These are phyloP conservation scores for Hordeum vulgare DNA, from an alignment of 176 grass and related monocot genomes.

Conservation along the genomic window DNA sequence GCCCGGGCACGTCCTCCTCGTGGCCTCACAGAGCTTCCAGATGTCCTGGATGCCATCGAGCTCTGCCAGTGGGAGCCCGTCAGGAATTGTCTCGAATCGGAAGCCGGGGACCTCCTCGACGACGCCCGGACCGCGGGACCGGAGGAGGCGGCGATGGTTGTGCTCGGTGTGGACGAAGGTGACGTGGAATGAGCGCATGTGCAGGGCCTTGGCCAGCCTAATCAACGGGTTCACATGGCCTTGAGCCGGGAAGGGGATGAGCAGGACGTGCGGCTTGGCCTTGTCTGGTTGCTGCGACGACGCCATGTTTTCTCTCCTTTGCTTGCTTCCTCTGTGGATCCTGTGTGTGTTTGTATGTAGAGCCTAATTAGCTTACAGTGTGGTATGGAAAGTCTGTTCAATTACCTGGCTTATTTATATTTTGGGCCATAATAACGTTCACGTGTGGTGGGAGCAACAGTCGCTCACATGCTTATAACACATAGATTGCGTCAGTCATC, in stretches of 20 bases:
- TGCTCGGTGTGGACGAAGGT: slow-evolving; percentile 74
- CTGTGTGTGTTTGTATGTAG: too few species aligned
- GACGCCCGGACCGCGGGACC: slow-evolving; percentile 3
- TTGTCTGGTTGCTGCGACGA: neutral
- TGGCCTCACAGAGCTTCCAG: slow-evolving; percentile 42
- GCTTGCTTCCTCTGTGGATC: too few species aligned
- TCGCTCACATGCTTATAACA: too few species aligned
- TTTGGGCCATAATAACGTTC: too few species aligned
- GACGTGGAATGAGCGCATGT: slow-evolving; percentile 38
- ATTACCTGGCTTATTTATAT: too few species aligned
- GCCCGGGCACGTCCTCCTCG: slow-evolving; percentile 11
- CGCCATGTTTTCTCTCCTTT: neutral
- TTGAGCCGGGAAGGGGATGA: slow-evolving; percentile 59
- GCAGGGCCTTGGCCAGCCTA: slow-evolving; percentile 46
- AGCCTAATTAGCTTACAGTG: too few species aligned
- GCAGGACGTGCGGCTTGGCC: slow-evolving; percentile 29
- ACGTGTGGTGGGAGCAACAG: too few species aligned
- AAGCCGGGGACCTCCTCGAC: slow-evolving; percentile 4
- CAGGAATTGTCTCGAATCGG: slow-evolving; percentile 44
- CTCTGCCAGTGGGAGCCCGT: slow-evolving; percentile 36
- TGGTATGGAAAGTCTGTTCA: too few species aligned
- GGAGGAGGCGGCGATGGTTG: slow-evolving; percentile 53
- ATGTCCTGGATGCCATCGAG: slow-evolving; percentile 54
- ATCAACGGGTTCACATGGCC: slow-evolving; percentile 65
- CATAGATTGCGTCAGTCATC: too few species aligned